Conservation (phyloP, 768 basidiomycete genomes). For the Dacryopinax primogenitus region DNA sequence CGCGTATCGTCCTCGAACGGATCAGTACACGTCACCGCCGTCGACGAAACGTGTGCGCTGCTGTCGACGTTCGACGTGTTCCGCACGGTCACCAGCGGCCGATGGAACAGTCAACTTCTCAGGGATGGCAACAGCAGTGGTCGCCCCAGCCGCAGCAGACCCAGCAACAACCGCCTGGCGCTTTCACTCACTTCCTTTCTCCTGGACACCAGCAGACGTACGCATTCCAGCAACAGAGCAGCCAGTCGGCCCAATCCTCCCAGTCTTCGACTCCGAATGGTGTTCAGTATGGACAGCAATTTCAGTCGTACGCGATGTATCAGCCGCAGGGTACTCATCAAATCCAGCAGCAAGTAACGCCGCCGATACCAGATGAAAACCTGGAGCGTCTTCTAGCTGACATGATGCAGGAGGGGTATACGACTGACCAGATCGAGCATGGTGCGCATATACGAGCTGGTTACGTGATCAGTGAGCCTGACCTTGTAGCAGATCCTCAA, state of each 20-base stretch:
- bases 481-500: background rate
- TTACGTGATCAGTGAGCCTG: background rate
- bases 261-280: constrained; percentile 2
- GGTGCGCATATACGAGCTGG: background rate
- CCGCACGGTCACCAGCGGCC: background rate
- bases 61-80: background rate
- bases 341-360: background rate
- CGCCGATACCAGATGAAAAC: background rate
- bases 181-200: background rate
- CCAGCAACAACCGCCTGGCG: background rate
- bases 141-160: background rate
- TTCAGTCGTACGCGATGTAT: background rate
- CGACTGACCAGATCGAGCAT: background rate
- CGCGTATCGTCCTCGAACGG: background rate
- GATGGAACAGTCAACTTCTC: background rate
- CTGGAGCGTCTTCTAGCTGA: background rate
- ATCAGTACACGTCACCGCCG: background rate
- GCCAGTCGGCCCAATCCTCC: too few species aligned
- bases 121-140: constrained; percentile 7
- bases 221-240: constrained; percentile 1
- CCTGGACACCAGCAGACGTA: background rate
- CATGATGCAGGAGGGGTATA: background rate
- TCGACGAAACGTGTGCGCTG: background rate
- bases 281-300: background rate
- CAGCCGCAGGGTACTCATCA: background rate